A percentile compares a stretch with the other conserved stretches of the same genome.
These are phyloP conservation scores for Fusarium veterinarium DNA, from an alignment of 2,329 filamentous ascomycete genomes.

Conservation along the genomic window DNA sequence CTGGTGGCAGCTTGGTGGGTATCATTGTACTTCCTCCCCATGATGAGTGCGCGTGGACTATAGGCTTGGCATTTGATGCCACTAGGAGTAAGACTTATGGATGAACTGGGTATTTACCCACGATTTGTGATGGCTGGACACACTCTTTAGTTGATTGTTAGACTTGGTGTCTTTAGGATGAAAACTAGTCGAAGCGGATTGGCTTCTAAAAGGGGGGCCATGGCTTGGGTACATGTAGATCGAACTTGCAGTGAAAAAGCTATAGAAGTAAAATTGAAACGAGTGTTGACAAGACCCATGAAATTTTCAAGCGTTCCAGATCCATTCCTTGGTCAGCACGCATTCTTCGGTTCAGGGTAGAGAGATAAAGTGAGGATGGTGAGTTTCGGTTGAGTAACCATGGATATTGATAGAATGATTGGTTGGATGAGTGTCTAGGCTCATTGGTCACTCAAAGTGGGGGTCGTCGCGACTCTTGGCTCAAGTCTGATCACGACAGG, in stretches of 20 bases:
- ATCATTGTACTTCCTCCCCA: conserved; percentile 29
- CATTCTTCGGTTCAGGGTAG: background rate
- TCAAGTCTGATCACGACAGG: background rate
- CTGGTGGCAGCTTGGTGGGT: conserved; percentile 37
- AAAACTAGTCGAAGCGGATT: too few species aligned
- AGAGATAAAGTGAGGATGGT: background rate
- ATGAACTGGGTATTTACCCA: too few species aligned
- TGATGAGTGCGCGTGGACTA: conserved; percentile 20
- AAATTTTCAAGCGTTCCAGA: too few species aligned
- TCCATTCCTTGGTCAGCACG: too few species aligned
- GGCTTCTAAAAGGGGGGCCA: background rate
- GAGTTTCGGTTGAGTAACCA: background rate
- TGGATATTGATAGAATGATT: background rate
- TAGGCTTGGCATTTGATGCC: background rate
- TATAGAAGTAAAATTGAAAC: background rate
- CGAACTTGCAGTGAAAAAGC: background rate
- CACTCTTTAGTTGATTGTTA: rapidly evolving
- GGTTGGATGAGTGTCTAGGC: background rate
- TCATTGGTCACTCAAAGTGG: background rate
- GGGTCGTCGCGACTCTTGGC: background rate
- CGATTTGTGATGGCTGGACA: rapidly evolving
- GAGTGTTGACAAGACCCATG: background rate
- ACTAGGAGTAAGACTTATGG: background rate
- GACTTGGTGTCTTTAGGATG: too few species aligned
- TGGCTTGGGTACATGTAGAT: too few species aligned